Conservation (phyloP, 768 basidiomycete genomes). For the Fomitopsis pulvina region DNA sequence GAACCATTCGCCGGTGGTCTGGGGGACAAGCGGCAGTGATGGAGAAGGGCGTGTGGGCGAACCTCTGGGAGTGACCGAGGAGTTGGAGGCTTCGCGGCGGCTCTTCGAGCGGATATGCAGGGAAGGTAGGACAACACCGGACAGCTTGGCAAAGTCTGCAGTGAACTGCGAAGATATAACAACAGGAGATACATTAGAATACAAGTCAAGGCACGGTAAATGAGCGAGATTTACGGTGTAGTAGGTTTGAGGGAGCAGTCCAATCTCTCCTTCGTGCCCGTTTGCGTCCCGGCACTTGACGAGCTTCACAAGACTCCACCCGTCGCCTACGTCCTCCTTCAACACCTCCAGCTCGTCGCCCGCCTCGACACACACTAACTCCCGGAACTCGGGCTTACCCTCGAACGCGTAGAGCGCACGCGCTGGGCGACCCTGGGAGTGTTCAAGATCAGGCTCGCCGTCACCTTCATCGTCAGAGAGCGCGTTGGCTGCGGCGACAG, state of each 20-base stretch:
- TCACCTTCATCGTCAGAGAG: slow-evolving; percentile 46
- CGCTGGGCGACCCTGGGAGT: slow-evolving; percentile 38
- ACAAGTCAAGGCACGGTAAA: not conserved
- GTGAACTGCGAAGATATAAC: slow-evolving; percentile 43
- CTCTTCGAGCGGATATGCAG: slow-evolving; percentile 15
- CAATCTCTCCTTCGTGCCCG: slow-evolving; percentile 45
- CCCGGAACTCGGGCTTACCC: slow-evolving; percentile 69
- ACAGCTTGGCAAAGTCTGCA: slow-evolving; percentile 49
- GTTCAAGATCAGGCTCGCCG: slow-evolving; percentile 24
- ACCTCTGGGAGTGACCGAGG: slow-evolving; percentile 44
- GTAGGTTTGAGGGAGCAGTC: slow-evolving; percentile 63
- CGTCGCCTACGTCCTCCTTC: slow-evolving; percentile 66
- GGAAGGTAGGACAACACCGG: slow-evolving; percentile 33
- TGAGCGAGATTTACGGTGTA: slow-evolving; percentile 51
- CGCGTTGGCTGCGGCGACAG: slow-evolving; percentile 23
- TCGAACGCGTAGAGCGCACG: slow-evolving; percentile 70
- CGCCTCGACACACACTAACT: slow-evolving; percentile 53
- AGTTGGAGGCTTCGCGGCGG: slow-evolving; percentile 32
- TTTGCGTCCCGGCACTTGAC: slow-evolving; percentile 4
- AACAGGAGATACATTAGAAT: not conserved
- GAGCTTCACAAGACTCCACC: slow-evolving; percentile 71
- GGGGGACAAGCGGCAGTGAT: slow-evolving; percentile 43
- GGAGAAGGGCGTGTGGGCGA: slow-evolving; percentile 24
- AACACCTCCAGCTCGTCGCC: slow-evolving; percentile 69
- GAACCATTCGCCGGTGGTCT: slow-evolving; percentile 72